Percentiles rank a stretch among this genome's conserved stretches.
phyloP scores from a whole-genome alignment of 441 rosid species.

The Gossypium laxum region DNA sequence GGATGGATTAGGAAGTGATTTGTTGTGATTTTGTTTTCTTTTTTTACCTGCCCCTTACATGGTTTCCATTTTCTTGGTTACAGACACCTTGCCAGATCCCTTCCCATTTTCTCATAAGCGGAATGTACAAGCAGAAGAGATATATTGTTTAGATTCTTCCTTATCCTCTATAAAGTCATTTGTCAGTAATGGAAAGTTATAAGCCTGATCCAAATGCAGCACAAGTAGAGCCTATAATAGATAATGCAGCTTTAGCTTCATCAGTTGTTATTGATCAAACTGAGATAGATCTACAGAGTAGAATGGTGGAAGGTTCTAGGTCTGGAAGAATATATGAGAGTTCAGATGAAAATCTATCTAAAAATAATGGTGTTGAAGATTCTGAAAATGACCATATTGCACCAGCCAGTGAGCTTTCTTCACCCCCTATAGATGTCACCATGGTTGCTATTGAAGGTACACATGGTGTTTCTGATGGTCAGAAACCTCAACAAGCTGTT shows the following conservation, averaged over 20 bases:
- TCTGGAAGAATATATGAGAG: conserved; percentile 16
- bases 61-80: conserved; percentile 16
- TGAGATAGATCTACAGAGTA: conserved; percentile 20
- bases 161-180: background rate
- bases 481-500: background rate
- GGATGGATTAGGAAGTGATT: conserved; percentile 8
- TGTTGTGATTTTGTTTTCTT: background rate
- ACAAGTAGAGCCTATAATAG: conserved; percentile 16
- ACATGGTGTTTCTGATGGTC: background rate
- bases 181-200: conserved; percentile 19
- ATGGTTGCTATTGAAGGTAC: background rate
- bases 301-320: conserved; percentile 24
- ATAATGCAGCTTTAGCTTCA: conserved; percentile 22
- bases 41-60: background rate
- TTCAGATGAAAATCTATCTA: conserved; percentile 22
- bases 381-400: conserved; percentile 7
- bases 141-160: conserved; percentile 28
- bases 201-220: conserved; percentile 20
- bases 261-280: conserved; percentile 13
- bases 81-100: conserved; percentile 21
- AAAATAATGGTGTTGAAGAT: conserved; percentile 15
- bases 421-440: too few relatives aligned
- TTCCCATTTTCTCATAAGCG: conserved; percentile 32
- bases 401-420: conserved; percentile 1
- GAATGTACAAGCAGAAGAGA: conserved; percentile 30